Base-by-base conservation (phyloP, 768 basidiomycete genomes). In the Boletus bicolor region DNA sequence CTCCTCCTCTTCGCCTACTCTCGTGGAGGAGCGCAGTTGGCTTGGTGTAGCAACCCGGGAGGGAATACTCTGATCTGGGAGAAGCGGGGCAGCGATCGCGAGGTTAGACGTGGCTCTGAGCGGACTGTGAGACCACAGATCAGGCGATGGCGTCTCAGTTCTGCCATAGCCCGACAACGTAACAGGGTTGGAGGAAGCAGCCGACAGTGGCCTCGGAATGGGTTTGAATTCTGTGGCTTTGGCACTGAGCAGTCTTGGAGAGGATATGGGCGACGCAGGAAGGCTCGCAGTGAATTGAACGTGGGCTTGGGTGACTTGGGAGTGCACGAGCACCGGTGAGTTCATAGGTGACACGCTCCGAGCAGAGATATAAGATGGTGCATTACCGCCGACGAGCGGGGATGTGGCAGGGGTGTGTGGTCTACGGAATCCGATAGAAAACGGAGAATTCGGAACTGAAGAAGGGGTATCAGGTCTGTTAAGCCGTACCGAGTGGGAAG, bases 171-270 rank as follows among this genome's bases (percentile, higher is more conserved):
- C 44, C 56, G 74, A 57, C 80, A 75, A 7, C 77, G 82, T 54
- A 72, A 79, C 49, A 81, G 85, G 69, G 42, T 67, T 65, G 79
- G 82, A 34, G 79, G 85, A 21, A 82, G 84, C 34, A 2, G 91
- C 86, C 8, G 88, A 89, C 28, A 91, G 79, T 0, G 93, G 90
- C 3, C 90, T 82, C 32, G 82, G 86, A 37, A 89, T 86, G 17
- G 93, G 93, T 62, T 85, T 89, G 73, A 95, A 95, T 68, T 94
- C 91, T 37, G 79, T 83, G 1, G 93, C 93, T 73, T 94, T 95
- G 42, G 93, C 94, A 64, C 87, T 95, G 49, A 96, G 79, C 24
- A 93, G 76, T 19, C 91, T 82, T 7, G 94, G 91, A 2, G 93
- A 92, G 0, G 89, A 87, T 11, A 93, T 72, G 0, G 93, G 93